Evolutionary conservation across 441 rosid species (phyloP).

Genomic region (Sinapis alba): DNA sequence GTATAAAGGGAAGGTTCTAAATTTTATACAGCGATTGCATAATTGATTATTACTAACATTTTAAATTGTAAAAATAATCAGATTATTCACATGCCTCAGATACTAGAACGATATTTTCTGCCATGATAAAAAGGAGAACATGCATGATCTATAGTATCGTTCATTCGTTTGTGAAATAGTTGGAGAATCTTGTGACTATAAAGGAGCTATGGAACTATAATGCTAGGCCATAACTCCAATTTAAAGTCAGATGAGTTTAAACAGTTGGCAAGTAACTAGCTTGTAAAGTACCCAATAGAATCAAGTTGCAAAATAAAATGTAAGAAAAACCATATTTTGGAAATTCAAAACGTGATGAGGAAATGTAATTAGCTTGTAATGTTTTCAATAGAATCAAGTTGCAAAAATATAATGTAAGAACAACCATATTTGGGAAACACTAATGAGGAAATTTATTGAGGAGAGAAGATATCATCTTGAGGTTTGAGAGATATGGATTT

Average conservation of each 20-base stretch:
- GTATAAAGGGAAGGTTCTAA: neutral
- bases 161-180: neutral
- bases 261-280: slow-evolving; percentile 14
- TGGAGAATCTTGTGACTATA: neutral
- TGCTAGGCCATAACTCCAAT: neutral
- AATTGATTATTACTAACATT: neutral
- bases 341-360: slow-evolving; percentile 20
- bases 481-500: slow-evolving; percentile 40
- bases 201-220: neutral
- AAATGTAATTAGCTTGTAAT: neutral
- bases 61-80: neutral
- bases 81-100: neutral
- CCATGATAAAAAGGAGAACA: neutral
- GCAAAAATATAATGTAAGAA: neutral
- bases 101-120: neutral
- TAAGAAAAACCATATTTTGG: slow-evolving; percentile 29
- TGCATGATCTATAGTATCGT: slow-evolving; percentile 4
- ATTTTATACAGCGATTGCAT: neutral
- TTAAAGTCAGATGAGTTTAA: neutral
- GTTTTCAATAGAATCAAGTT: neutral
- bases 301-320: slow-evolving; percentile 31
- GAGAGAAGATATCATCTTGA: slow-evolving; percentile 39
- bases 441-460: slow-evolving; percentile 33
- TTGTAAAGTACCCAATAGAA: slow-evolving; percentile 15
- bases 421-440: slow-evolving; percentile 35